These are phyloP conservation scores for Alternaria viburni DNA, from an alignment of 2,329 filamentous ascomycete genomes.

Conservation along the genomic window DNA sequence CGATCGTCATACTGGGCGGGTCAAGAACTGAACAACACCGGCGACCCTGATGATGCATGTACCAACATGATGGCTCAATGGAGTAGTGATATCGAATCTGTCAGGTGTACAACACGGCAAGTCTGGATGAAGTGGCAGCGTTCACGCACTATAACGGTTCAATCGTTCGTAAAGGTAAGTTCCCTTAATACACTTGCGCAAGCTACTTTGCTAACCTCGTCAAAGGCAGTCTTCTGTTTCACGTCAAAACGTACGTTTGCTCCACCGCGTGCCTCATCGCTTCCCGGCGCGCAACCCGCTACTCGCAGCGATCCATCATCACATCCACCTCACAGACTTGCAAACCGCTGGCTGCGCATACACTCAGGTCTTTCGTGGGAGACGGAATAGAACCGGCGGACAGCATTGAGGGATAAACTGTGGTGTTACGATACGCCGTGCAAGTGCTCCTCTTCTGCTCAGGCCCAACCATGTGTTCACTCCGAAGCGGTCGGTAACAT, in stretches of 20 bases:
- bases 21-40: not conserved
- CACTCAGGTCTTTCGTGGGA: not conserved
- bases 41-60: not conserved
- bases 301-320: not conserved
- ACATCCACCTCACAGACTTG: not conserved
- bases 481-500: constrained; percentile 4
- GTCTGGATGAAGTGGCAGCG: not conserved
- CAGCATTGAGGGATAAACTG: not conserved
- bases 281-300: not conserved
- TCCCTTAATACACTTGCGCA: not conserved
- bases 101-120: not conserved
- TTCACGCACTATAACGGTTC: not conserved
- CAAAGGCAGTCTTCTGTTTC: not conserved
- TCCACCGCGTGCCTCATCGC: not conserved
- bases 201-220: not conserved
- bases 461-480: not conserved
- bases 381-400: not conserved
- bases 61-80: not conserved
- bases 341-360: not conserved
- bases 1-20: not conserved
- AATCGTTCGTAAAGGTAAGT: not conserved
- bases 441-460: not conserved
- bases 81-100: not conserved
- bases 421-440: not conserved
- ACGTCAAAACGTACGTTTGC: not conserved